Evolutionary conservation across 208 protist species (phyloP).

Genomic region (Vickermania spadyakhi): DNA sequence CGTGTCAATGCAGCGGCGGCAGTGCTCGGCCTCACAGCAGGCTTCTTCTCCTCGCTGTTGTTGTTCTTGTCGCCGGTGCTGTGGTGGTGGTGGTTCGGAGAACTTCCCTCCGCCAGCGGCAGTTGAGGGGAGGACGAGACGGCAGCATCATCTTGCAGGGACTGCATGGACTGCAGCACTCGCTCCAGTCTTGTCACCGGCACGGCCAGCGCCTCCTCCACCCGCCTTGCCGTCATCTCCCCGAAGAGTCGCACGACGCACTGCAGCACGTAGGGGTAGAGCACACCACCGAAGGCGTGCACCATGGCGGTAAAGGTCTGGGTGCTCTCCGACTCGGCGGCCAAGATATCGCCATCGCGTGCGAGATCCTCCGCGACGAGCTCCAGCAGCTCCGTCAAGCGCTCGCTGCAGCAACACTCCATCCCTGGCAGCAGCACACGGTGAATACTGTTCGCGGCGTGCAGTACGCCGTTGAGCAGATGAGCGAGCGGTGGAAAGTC

Average conservation of each 20-base stretch:
- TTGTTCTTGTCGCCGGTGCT: too few species aligned
- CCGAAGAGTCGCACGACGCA: conserved; percentile 36
- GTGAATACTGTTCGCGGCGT: conserved; percentile 65
- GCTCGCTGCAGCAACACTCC: conserved; percentile 27
- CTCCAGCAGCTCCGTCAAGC: conserved; percentile 32
- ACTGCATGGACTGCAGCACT: neutral
- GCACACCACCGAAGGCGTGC: conserved; percentile 42
- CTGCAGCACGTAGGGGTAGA: conserved; percentile 47
- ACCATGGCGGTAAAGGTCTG: conserved; percentile 38
- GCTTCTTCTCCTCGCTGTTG: too few species aligned
- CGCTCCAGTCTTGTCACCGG: conserved; percentile 14
- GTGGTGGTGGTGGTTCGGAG: too few species aligned
- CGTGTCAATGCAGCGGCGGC: too few species aligned
- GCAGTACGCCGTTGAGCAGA: conserved; percentile 66
- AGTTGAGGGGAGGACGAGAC: too few species aligned
- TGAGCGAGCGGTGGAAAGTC: conserved; percentile 75
- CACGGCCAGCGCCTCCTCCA: conserved; percentile 17
- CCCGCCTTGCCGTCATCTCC: conserved; percentile 8
- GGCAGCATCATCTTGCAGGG: too few species aligned
- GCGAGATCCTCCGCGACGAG: conserved; percentile 48
- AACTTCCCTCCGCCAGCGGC: too few species aligned
- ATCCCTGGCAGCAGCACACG: conserved; percentile 57
- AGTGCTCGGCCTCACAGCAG: too few species aligned
- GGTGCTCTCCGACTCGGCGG: conserved; percentile 39
- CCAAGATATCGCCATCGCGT: conserved; percentile 36